Conservation (phyloP, 2,329 filamentous ascomycete genomes). For the Zelopaecilomyces penicillatus region DNA sequence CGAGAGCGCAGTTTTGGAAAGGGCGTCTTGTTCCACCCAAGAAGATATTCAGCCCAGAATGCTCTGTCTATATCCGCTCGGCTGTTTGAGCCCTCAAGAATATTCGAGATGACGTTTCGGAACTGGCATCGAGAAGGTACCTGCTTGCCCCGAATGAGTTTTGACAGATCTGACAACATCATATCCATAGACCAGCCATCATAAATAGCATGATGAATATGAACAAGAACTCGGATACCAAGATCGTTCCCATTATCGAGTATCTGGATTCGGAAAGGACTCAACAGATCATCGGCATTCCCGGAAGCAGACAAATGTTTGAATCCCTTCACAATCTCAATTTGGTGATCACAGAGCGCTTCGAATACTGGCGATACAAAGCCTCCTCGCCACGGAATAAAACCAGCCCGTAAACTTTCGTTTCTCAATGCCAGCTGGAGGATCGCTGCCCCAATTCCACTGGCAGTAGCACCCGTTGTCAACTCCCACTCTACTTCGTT, state of each 20-base stretch:
- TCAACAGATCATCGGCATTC: slow-evolving; percentile 34
- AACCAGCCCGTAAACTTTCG: slow-evolving; percentile 66
- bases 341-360: slow-evolving; percentile 31
- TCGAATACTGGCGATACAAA: slow-evolving; percentile 51
- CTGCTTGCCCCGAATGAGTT: slow-evolving; percentile 29
- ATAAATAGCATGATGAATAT: slow-evolving; percentile 77
- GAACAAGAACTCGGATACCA: slow-evolving; percentile 33
- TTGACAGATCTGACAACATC: slow-evolving; percentile 57
- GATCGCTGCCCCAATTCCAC: slow-evolving; percentile 42
- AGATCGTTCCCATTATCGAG: slow-evolving; percentile 9
- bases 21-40: slow-evolving; percentile 42
- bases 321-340: slow-evolving; percentile 31
- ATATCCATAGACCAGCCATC: slow-evolving; percentile 91
- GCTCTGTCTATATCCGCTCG: slow-evolving; percentile 35
- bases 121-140: slow-evolving; percentile 48
- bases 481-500: slow-evolving; percentile 68
- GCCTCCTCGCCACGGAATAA: slow-evolving; percentile 41
- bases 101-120: slow-evolving; percentile 45
- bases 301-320: slow-evolving; percentile 30
- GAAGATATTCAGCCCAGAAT: slow-evolving; percentile 65
- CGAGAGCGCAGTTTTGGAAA: slow-evolving; percentile 43
- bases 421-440: slow-evolving; percentile 43
- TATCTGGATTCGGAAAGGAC: slow-evolving; percentile 57
- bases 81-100: slow-evolving; percentile 21
- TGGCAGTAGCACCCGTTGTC: slow-evolving; percentile 21